Evolutionary conservation across 129 eudicot genomes (phyloP).

Genomic region (Chrysanthemum lavandulifolium): DNA sequence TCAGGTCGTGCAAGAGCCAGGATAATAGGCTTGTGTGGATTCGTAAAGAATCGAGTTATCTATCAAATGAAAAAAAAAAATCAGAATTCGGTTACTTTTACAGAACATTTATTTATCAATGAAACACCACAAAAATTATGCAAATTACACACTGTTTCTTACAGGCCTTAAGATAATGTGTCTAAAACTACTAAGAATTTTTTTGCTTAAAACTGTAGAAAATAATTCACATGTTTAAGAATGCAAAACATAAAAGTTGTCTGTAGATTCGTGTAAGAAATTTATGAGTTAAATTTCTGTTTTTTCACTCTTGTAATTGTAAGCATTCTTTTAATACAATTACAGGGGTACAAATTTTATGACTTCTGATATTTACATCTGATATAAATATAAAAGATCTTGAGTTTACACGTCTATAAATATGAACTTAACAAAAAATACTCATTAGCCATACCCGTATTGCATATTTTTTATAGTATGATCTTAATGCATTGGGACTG

Average conservation of each 20-base stretch:
- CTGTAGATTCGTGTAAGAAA: background rate
- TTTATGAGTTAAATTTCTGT: background rate
- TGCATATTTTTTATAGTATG: background rate
- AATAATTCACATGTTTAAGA: background rate
- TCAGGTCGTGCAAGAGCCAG: constrained; percentile 91
- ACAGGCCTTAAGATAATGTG: too few relatives aligned
- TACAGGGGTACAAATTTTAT: background rate
- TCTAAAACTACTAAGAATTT: too few relatives aligned
- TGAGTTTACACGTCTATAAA: background rate
- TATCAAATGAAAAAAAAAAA: constrained; percentile 32
- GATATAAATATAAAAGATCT: too few relatives aligned
- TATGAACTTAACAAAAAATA: background rate
- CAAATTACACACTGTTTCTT: too few relatives aligned
- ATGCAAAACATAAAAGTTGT: background rate
- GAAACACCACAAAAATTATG: background rate
- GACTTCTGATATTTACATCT: background rate
- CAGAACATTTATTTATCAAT: background rate
- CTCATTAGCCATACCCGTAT: background rate
- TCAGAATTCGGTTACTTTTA: background rate
- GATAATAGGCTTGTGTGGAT: constrained; percentile 86
- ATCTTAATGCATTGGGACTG: constrained; percentile 9
- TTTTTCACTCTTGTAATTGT: background rate
- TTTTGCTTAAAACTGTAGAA: too few relatives aligned
- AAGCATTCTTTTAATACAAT: background rate
- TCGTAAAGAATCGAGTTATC: constrained; percentile 76